Percentiles rank a stretch among this genome's conserved stretches.
Evolutionary conservation across 2,329 filamentous ascomycete species (phyloP).

Genomic region (Pyricularia grisea): DNA sequence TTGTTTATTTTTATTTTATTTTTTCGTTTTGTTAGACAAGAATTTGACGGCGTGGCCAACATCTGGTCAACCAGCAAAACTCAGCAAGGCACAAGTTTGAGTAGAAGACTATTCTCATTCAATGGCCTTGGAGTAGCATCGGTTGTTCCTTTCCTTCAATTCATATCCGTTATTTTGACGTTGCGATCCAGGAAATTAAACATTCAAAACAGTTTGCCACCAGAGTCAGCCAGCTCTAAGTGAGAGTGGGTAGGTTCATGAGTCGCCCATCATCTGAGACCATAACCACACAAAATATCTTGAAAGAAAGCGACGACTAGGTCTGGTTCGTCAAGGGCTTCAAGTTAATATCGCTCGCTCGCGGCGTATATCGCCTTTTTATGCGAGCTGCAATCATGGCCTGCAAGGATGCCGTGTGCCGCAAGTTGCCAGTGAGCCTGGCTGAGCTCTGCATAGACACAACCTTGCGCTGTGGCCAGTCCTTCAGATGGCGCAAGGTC

Average conservation of each 20-base stretch:
- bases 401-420: conserved; percentile 63
- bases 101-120: too few relatives aligned
- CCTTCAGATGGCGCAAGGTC: conserved; percentile 88
- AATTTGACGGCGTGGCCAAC: not conserved
- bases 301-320: not conserved
- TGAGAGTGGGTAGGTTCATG: not conserved
- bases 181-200: not conserved
- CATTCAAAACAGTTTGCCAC: not conserved
- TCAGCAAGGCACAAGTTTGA: not conserved
- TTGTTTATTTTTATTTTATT: too few relatives aligned
- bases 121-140: not conserved
- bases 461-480: conserved; percentile 88
- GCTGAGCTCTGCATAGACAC: conserved; percentile 91
- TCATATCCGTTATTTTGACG: not conserved
- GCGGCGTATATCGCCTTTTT: not conserved
- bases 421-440: conserved; percentile 71
- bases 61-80: not conserved
- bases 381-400: not conserved
- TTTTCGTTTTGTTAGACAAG: not conserved
- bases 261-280: not conserved
- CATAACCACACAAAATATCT: not conserved
- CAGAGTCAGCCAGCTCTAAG: not conserved
- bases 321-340: not conserved
- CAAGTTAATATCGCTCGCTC: not conserved
- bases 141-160: not conserved